These are phyloP conservation scores for Penicillium sp. DNA, from an alignment of 2,329 filamentous ascomycete genomes.

Conservation along the genomic window DNA sequence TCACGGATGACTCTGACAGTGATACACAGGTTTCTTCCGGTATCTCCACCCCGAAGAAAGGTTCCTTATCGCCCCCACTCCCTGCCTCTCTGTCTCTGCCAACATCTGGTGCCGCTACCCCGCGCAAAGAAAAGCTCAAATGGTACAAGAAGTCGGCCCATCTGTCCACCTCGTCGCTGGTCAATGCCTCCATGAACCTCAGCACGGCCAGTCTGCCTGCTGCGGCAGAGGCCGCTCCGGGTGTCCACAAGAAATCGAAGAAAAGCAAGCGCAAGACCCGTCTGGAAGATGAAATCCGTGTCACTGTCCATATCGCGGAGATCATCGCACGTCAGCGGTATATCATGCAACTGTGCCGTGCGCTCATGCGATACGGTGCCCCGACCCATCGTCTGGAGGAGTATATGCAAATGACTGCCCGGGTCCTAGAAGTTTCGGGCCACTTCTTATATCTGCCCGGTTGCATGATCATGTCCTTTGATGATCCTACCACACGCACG, in stretches of 20 bases:
- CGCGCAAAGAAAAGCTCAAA: constrained; percentile 40
- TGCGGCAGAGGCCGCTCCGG: constrained; percentile 22
- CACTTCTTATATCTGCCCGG: constrained; percentile 91
- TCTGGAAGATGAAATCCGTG: constrained; percentile 53
- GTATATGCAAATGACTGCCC: constrained; percentile 86
- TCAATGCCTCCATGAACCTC: constrained; percentile 39
- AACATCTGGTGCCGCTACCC: constrained; percentile 31
- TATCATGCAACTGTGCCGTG: constrained; percentile 78
- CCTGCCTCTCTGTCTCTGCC: constrained; percentile 18
- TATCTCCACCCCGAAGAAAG: constrained; percentile 27
- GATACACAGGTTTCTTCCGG: constrained; percentile 30
- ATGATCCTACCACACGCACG: constrained; percentile 49
- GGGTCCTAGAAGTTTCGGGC: constrained; percentile 82
- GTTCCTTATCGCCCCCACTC: constrained; percentile 20
- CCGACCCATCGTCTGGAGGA: constrained; percentile 89
- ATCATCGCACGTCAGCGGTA: constrained; percentile 81
- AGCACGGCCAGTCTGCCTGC: constrained; percentile 32
- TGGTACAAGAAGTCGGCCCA: constrained; percentile 43
- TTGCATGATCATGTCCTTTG: constrained; percentile 94
- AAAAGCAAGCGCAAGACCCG: constrained; percentile 33
- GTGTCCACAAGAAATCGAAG: constrained; percentile 5
- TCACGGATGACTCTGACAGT: constrained; percentile 33
- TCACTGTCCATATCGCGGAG: constrained; percentile 62
- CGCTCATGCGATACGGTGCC: constrained; percentile 87
- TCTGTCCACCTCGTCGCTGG: constrained; percentile 38